Evolutionary conservation across 768 basidiomycete species (phyloP).

Genomic region (Ramaria rubella): DNA sequence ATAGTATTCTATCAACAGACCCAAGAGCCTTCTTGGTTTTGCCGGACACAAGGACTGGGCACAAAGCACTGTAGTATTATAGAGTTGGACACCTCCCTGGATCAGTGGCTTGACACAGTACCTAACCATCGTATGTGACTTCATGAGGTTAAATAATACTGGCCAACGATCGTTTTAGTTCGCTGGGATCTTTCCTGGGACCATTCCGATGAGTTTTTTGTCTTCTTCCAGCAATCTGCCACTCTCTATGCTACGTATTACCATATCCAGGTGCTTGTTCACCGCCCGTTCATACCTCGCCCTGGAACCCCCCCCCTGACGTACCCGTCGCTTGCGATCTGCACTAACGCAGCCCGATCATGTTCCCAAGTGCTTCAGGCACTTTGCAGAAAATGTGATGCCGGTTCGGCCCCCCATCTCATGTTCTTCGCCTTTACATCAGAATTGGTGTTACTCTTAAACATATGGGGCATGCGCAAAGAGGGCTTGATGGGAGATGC

Average conservation of each 20-base stretch:
- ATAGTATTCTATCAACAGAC: slow-evolving; percentile 69
- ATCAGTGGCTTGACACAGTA: slow-evolving; percentile 62
- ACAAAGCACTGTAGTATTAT: slow-evolving; percentile 59
- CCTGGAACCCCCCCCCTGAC: slow-evolving; percentile 39
- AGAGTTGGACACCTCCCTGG: slow-evolving; percentile 64
- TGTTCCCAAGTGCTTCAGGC: slow-evolving; percentile 65
- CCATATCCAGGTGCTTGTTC: slow-evolving; percentile 34
- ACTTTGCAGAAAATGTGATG: slow-evolving; percentile 31
- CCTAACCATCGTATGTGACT: slow-evolving; percentile 54
- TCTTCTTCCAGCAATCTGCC: slow-evolving; percentile 31
- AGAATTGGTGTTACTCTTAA: slow-evolving; percentile 54
- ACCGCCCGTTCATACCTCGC: slow-evolving; percentile 39
- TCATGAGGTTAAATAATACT: no score
- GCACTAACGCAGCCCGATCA: slow-evolving; percentile 76
- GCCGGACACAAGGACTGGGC: slow-evolving; percentile 47
- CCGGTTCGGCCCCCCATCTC: slow-evolving; percentile 25
- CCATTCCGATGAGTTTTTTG: slow-evolving; percentile 31
- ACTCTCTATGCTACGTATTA: slow-evolving; percentile 33
- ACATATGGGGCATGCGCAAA: slow-evolving; percentile 56
- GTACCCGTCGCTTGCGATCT: slow-evolving; percentile 68
- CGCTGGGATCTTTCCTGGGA: slow-evolving; percentile 42
- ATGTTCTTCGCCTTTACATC: slow-evolving; percentile 40
- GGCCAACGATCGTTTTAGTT: slow-evolving; percentile 26
- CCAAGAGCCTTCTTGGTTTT: slow-evolving; percentile 45
- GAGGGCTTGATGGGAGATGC: slow-evolving; percentile 37